Conservation (phyloP, 1,139 yeast genomes). For the Wickerhamiella infanticola region DNA sequence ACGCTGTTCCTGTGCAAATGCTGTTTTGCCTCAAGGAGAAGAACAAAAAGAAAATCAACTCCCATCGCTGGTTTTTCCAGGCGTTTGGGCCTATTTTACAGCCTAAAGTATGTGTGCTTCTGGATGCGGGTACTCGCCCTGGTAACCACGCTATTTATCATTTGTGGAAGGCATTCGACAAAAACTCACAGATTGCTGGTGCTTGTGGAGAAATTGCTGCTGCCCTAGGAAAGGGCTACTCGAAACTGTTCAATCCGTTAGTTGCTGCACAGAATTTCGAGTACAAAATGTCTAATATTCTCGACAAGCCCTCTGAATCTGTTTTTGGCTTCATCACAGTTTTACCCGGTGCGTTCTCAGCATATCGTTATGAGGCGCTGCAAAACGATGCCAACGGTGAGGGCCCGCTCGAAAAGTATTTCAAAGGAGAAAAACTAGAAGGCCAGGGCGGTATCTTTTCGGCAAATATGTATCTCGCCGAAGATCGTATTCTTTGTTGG, state of each 20-base stretch:
- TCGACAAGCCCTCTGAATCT: slow-evolving; percentile 90
- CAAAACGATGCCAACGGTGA: slow-evolving; percentile 78
- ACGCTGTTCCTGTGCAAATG: slow-evolving; percentile 69
- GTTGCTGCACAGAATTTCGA: slow-evolving; percentile 96
- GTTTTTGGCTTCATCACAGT: slow-evolving; percentile 88
- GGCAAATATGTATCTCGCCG: slow-evolving; percentile 75
- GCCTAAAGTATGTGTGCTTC: slow-evolving; percentile 69
- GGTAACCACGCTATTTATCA: slow-evolving; percentile 73
- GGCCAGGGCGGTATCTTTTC: slow-evolving; percentile 51
- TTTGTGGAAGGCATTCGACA: slow-evolving; percentile 92
- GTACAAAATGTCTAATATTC: slow-evolving; percentile 86
- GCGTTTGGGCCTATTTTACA: slow-evolving; percentile 82
- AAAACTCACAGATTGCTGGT: slow-evolving; percentile 92
- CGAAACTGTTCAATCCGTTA: slow-evolving; percentile 67
- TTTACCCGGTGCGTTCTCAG: slow-evolving; percentile 91
- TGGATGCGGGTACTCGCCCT: slow-evolving; percentile 91
- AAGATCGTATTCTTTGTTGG: slow-evolving; percentile 69
- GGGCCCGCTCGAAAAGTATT: slow-evolving; percentile 78
- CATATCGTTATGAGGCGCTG: slow-evolving; percentile 81
- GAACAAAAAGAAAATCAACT: slow-evolving; percentile 80
- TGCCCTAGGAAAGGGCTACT: slow-evolving; percentile 78
- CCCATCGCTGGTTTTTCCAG: slow-evolving; percentile 90
- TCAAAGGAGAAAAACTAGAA: slow-evolving; percentile 67
- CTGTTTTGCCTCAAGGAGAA: slow-evolving; percentile 79
- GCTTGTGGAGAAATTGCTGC: slow-evolving; percentile 96